Percentiles rank a stretch among this genome's conserved stretches.
Conservation (phyloP, 805 yeast genomes). For the Myxozyma mucilagina region DNA sequence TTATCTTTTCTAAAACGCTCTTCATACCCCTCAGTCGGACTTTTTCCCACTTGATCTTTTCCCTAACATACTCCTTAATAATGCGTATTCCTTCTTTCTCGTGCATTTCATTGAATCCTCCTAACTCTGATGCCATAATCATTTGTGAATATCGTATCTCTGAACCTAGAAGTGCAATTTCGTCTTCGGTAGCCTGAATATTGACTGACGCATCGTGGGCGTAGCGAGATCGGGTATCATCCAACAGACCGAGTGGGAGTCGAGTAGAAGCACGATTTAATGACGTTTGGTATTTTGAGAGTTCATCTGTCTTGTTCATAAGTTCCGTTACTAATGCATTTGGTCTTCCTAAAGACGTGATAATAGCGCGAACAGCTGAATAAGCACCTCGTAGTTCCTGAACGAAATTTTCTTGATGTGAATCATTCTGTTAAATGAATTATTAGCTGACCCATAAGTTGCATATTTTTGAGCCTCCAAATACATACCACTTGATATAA, state of each 20-base stretch:
- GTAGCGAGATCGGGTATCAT: conserved; percentile 40
- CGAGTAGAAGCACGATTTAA: conserved; percentile 33
- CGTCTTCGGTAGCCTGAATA: conserved; percentile 37
- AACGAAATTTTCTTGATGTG: conserved; percentile 19
- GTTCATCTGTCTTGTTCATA: conserved; percentile 28
- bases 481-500: conserved; percentile 23
- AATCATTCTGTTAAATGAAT: conserved; percentile 9
- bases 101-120: conserved; percentile 41
- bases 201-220: conserved; percentile 37
- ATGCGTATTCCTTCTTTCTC: conserved; percentile 38
- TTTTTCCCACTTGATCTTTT: conserved; percentile 30
- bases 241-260: conserved; percentile 39
- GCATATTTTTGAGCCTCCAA: background rate
- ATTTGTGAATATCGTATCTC: conserved; percentile 41
- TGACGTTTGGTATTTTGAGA: conserved; percentile 33
- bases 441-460: conserved; percentile 1
- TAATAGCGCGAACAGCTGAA: conserved; percentile 30
- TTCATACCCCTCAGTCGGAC: conserved; percentile 24
- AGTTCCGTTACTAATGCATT: conserved; percentile 35
- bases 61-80: conserved; percentile 31
- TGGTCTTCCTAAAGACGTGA: conserved; percentile 37
- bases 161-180: conserved; percentile 37
- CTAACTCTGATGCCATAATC: conserved; percentile 43
- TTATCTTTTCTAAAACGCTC: conserved; percentile 24
- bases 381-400: conserved; percentile 26